Evolutionary conservation across 129 eudicot genomes (phyloP), one percentile per base, ranked within the genome.

Genomic region (Lonicera japonica): DNA sequence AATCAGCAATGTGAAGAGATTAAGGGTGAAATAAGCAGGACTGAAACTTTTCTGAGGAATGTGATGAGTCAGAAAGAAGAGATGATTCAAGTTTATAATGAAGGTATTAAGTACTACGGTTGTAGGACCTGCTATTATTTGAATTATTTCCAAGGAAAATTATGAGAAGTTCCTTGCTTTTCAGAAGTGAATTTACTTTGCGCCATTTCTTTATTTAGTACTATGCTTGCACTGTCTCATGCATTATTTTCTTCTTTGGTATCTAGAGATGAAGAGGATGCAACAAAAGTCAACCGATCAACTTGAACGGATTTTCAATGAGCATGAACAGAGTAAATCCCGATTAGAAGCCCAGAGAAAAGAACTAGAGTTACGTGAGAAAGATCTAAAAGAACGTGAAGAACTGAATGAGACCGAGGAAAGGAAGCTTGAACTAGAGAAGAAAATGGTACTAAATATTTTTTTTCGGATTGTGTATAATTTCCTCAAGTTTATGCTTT

Each of bases 341-440:
- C 48, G 19, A 36, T 62, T 87, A 66, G 78, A 83, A 71, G 75
- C 79, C 16, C 75, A 59, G 62, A 66, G 62, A 63, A 38, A 61
- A 51, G 57, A 70, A 50, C 73, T 80, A 17, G 51, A 60, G 57
- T 23, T 34, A n/a, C 67, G 63, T 54, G 90, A 80, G 81, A 57
- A 50, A 64, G 57, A 69, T 53, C 70, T 87, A 21, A 40, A 23
- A 60, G 67, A 65, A 54, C 86, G 86, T 60, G 82, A 79, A 73
- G 77, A 77, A 50, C 69, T 55, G 21, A 81, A 84, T 54, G 79
- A 81, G 57, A 71, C 34, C 62, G 92, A 88, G 79, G 69, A 75
- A 77, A 71, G 65, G 60, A 79, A 79, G 65, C 80, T 88, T 55
- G 73, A 81, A 5, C 15, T 36, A 18, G 73, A 74, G 64, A 88